Evolutionary conservation across 2,329 filamentous ascomycete species (phyloP), one percentile per base, ranked within the genome.

Genomic region (Pezicula carpinea): DNA sequence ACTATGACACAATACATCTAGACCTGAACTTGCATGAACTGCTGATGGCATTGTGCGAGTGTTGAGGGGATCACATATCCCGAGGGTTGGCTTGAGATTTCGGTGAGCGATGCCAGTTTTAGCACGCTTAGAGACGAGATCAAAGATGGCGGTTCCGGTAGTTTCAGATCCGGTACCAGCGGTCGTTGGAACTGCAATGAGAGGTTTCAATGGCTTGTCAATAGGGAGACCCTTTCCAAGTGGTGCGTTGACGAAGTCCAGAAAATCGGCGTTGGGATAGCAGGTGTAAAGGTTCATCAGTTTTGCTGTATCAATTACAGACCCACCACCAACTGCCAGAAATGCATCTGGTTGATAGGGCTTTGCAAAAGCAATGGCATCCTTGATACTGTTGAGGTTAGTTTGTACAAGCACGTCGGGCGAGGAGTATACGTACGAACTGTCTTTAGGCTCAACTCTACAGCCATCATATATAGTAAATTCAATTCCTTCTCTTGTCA

Each of bases 221-320:
- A 95, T 85, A 0, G 89, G 88, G 19, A 80, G 69, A 4, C 93
- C 93, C 53, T 87, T 89, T 49, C 93, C 93, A 0, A 97, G 72
- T 0, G 93, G 93, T 0, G 92, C 92, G 62, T 97, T 97, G 66
- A 99, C 93, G 59, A 99, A 99, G 73, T 99, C 92, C 31, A 97
- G 76, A 64, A 99, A 96, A 58, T 93, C 88, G 29, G 92, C 92
- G 6, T 96, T 87, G 0, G 91, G 91, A 64, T 90, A 96, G 53
- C 82, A 84, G 1, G 85, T 87, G 70, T 97, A 97, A 0, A 99
- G 77, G 64, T 99, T 99, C 91, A 99, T 97, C 47, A 99, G 77
- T 69, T 99, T 99, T 46, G 93, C 92, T 1, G 93, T 99, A 69
- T 99, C 93, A 57, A 99, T 99, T 55, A 97, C 93, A 33, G 89